Evolutionary conservation across 371 early-diverging fungal genomes (phyloP).

Genomic region (Coemansia sp.): DNA sequence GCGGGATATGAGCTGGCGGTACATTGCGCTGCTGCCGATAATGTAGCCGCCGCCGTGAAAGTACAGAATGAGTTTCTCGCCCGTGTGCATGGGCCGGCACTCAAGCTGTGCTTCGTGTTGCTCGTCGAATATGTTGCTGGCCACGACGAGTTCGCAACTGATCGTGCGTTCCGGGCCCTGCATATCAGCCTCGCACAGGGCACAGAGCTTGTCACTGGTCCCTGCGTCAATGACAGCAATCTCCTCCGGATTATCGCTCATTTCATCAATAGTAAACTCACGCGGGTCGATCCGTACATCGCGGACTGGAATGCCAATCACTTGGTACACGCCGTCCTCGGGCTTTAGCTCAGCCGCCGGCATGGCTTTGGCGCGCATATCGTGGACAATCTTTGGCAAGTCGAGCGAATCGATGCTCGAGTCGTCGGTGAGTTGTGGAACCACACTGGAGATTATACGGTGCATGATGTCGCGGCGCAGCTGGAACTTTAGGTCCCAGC

Average conservation of each 20-base stretch:
- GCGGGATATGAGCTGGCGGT: slow-evolving; percentile 47
- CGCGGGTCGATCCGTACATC: background rate
- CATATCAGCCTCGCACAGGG: too few species aligned
- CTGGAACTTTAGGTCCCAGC: slow-evolving; percentile 6
- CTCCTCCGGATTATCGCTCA: too few species aligned
- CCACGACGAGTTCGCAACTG: background rate
- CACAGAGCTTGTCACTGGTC: too few species aligned
- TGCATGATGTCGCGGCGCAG: background rate
- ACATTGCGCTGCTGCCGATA: slow-evolving; percentile 46
- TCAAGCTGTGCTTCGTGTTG: background rate
- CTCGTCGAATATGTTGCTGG: background rate
- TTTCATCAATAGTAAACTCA: background rate
- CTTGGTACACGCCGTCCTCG: background rate
- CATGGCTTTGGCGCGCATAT: background rate
- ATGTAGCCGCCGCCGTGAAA: slow-evolving; percentile 73
- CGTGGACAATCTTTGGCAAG: background rate
- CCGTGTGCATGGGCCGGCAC: slow-evolving; percentile 16
- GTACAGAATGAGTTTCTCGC: slow-evolving; percentile 56
- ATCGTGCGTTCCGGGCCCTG: background rate
- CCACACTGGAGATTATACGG: background rate
- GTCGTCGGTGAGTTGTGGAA: background rate
- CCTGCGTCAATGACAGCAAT: too few species aligned
- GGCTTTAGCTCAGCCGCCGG: background rate
- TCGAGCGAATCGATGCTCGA: background rate
- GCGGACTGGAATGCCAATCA: background rate